phyloP scores from a whole-genome alignment of 441 rosid genomes.

The Melastoma candidum region DNA sequence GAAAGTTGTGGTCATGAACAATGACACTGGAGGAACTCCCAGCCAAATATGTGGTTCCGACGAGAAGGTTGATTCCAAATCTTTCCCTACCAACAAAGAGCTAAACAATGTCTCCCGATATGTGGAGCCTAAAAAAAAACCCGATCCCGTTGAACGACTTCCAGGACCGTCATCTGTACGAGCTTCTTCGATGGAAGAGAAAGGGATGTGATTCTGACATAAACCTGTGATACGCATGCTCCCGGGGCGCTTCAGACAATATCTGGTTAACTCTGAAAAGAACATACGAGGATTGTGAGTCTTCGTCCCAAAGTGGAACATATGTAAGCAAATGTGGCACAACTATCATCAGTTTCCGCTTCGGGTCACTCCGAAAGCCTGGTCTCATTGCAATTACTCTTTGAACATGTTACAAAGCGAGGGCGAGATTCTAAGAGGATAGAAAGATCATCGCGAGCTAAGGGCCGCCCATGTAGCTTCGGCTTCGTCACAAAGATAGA shows the following conservation, averaged over 20 bases:
- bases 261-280: neutral
- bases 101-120: too few relatives aligned
- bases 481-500: too few relatives aligned
- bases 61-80: neutral
- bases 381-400: neutral
- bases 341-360: neutral
- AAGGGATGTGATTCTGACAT: neutral
- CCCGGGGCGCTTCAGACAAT: constrained; percentile 4
- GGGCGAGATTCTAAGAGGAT: neutral
- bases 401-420: neutral
- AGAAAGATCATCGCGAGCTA: neutral
- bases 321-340: neutral
- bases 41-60: neutral
- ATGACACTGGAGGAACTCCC: neutral
- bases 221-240: neutral
- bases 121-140: neutral
- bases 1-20: neutral
- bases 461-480: neutral
- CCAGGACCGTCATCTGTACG: neutral
- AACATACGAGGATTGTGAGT: constrained; percentile 4
- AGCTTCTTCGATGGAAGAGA: neutral
- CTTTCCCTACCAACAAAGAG: neutral
- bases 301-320: constrained; percentile 2
- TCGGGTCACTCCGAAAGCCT: neutral
- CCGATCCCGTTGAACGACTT: constrained; percentile 1